A percentile compares a stretch with the other conserved stretches of the same genome.
phyloP scores from a whole-genome alignment of 164 flowering plant genomes.

The Litsea cubeba region DNA sequence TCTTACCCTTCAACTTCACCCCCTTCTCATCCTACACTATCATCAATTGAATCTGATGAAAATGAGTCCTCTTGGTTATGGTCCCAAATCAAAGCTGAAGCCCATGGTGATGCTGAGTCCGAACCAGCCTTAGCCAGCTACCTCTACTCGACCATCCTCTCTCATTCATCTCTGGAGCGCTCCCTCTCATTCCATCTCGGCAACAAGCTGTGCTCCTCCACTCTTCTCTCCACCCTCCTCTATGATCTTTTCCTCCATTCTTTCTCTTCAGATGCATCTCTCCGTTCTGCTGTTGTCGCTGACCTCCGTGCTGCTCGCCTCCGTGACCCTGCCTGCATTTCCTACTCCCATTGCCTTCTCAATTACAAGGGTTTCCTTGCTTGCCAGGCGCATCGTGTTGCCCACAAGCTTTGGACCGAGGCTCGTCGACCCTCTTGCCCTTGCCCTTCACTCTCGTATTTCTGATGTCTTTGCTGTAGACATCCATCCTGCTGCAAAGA shows the following conservation, averaged over 20 bases:
- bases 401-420: constrained; percentile 56
- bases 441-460: constrained; percentile 53
- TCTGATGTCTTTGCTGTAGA: constrained; percentile 64
- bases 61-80: constrained; percentile 49
- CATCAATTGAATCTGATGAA: constrained; percentile 8
- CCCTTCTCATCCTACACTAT: background rate
- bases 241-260: constrained; percentile 74
- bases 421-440: constrained; percentile 43
- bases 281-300: constrained; percentile 63
- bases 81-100: constrained; percentile 67
- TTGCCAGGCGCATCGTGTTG: constrained; percentile 57
- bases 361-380: constrained; percentile 89
- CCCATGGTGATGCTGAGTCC: constrained; percentile 68
- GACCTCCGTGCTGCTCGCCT: constrained; percentile 69
- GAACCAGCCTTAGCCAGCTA: constrained; percentile 87
- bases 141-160: constrained; percentile 74
- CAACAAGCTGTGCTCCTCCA: constrained; percentile 80
- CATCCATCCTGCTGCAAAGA: constrained; percentile 56
- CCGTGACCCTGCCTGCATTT: constrained; percentile 83
- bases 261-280: constrained; percentile 47
- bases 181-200: constrained; percentile 72
- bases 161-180: constrained; percentile 66
- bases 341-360: constrained; percentile 80
- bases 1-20: background rate
- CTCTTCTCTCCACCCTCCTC: constrained; percentile 78